phyloP scores from a whole-genome alignment of 306 rosid genomes.

The Ormosia semicastrata region DNA sequence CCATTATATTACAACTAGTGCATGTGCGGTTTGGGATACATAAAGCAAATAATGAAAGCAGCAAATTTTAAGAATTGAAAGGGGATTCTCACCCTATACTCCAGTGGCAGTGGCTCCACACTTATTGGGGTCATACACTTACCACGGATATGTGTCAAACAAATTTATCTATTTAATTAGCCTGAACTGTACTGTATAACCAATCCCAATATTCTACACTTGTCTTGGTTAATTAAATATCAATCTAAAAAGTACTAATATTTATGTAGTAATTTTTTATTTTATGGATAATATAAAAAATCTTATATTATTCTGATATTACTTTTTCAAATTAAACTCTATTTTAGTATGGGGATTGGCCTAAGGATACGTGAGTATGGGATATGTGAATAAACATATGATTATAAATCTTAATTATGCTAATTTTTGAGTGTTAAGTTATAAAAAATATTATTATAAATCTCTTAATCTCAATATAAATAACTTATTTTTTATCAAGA shows the following conservation, averaged over 20 bases:
- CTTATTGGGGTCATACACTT: slow-evolving; percentile 9
- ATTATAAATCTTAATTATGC: too few species aligned
- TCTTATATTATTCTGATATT: background rate
- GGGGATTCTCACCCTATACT: slow-evolving; percentile 13
- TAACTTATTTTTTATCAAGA: too few species aligned
- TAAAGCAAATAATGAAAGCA: slow-evolving; percentile 11
- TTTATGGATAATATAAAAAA: background rate
- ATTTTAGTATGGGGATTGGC: too few species aligned
- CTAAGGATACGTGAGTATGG: too few species aligned
- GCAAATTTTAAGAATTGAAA: slow-evolving; percentile 19
- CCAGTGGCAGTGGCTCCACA: slow-evolving; percentile 15
- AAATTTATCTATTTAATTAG: background rate
- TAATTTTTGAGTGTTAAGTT: too few species aligned
- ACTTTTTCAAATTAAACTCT: background rate
- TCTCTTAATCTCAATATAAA: too few species aligned
- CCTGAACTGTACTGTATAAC: background rate
- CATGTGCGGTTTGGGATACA: slow-evolving; percentile 1
- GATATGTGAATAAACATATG: too few species aligned
- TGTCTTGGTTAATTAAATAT: background rate
- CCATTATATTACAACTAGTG: slow-evolving; percentile 25
- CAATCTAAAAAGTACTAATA: background rate
- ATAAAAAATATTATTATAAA: too few species aligned
- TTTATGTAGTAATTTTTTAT: background rate
- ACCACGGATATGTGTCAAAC: background rate
- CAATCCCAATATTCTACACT: background rate